Evolutionary conservation across 257 asterid genomes (phyloP).

Genomic region (Leonotis leonurus): DNA sequence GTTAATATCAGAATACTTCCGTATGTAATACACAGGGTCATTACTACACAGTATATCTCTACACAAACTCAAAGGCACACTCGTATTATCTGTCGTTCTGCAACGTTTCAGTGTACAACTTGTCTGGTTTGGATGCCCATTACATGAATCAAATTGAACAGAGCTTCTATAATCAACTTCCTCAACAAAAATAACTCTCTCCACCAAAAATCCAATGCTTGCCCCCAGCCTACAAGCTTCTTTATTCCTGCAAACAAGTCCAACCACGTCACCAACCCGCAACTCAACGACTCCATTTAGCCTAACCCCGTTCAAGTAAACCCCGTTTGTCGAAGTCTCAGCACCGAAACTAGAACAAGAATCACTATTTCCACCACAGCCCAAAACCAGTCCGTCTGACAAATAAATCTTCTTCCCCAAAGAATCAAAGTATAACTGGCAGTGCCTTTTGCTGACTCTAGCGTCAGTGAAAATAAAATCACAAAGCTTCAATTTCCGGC

Average conservation of each 20-base stretch:
- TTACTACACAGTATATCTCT: slow-evolving; percentile 60
- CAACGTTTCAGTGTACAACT: slow-evolving; percentile 14
- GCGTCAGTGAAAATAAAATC: slow-evolving; percentile 49
- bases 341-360: slow-evolving; percentile 22
- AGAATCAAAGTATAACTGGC: slow-evolving; percentile 57
- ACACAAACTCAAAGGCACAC: slow-evolving; percentile 43
- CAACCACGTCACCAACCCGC: slow-evolving; percentile 61
- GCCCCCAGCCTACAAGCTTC: slow-evolving; percentile 27
- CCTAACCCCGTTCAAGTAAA: slow-evolving; percentile 53
- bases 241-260: slow-evolving; percentile 40
- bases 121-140: slow-evolving; percentile 2
- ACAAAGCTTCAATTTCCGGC: slow-evolving; percentile 44
- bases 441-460: slow-evolving; percentile 61
- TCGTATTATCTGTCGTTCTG: slow-evolving; percentile 31
- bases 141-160: slow-evolving; percentile 8
- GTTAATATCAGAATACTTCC: slow-evolving; percentile 26
- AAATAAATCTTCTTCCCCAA: slow-evolving; percentile 39
- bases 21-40: slow-evolving; percentile 54
- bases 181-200: slow-evolving; percentile 41
- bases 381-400: slow-evolving; percentile 50
- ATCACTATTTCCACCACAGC: slow-evolving; percentile 16
- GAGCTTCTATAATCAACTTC: slow-evolving; percentile 39
- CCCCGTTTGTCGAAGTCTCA: slow-evolving; percentile 68
- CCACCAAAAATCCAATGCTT: slow-evolving; percentile 54
- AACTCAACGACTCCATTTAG: slow-evolving; percentile 44